Percentiles rank a stretch among this genome's conserved stretches.
phyloP scores from a whole-genome alignment of 2,329 filamentous ascomycete genomes.

The Ophiostoma quercus region DNA sequence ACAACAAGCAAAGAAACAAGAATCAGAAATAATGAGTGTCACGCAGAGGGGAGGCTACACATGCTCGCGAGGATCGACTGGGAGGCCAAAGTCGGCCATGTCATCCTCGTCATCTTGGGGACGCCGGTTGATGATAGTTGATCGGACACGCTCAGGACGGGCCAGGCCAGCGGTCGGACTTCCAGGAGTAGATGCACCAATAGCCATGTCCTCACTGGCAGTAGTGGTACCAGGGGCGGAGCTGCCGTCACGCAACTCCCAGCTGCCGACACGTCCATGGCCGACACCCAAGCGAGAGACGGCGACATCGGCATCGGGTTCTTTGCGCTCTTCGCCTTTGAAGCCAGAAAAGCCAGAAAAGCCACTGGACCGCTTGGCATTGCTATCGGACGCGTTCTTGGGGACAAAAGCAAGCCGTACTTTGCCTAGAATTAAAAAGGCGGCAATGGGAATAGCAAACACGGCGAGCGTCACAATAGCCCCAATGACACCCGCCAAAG shows the following conservation, averaged over 20 bases:
- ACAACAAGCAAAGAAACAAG: neutral
- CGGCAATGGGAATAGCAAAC: conserved; percentile 30
- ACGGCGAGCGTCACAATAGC: conserved; percentile 39
- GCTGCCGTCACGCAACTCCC: conserved; percentile 39
- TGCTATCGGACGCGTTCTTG: neutral
- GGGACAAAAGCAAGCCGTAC: conserved; percentile 32
- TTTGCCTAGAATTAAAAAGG: conserved; percentile 27
- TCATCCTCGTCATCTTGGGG: conserved; percentile 32
- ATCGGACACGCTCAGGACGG: conserved; percentile 28
- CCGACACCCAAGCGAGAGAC: conserved; percentile 38
- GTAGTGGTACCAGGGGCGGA: conserved; percentile 17
- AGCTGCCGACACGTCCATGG: conserved; percentile 47
- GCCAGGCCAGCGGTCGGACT: neutral
- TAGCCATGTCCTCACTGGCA: conserved; percentile 14
- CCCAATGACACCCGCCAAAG: conserved; percentile 45
- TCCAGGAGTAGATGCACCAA: neutral
- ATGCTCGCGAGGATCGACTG: conserved; percentile 39
- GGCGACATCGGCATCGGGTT: conserved; percentile 41
- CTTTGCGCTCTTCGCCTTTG: conserved; percentile 43
- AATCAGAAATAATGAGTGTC: neutral
- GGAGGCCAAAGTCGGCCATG: conserved; percentile 37
- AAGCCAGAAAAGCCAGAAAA: conserved; percentile 38
- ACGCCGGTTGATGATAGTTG: conserved; percentile 19
- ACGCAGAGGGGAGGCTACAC: conserved; percentile 28
- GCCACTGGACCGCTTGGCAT: conserved; percentile 16